A percentile compares a stretch with the other conserved stretches of the same genome.
Conservation (phyloP, 768 basidiomycete species). For the Kwoniella sp. region DNA sequence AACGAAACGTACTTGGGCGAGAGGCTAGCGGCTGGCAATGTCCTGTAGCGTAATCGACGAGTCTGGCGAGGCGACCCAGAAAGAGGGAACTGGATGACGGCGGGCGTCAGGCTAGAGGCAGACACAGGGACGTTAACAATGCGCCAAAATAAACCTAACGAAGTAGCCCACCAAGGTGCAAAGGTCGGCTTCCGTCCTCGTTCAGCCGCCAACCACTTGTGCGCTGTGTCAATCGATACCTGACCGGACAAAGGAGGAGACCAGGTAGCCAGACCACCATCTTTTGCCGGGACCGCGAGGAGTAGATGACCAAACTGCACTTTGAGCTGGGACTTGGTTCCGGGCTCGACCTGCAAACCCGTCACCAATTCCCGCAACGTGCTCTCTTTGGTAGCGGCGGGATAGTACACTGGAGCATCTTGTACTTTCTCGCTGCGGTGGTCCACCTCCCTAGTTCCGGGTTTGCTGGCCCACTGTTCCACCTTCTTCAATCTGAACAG, state of each 20-base stretch:
- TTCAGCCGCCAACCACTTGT: constrained; percentile 1
- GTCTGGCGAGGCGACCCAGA: neutral
- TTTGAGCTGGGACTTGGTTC: neutral
- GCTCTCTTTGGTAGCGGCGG: neutral
- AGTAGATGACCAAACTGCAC: constrained; percentile 7
- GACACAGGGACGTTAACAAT: neutral
- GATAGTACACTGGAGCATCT: neutral
- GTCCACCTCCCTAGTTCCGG: constrained; percentile 12
- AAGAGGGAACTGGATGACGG: constrained; percentile 12
- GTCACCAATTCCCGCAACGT: neutral
- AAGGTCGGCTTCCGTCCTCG: constrained; percentile 4
- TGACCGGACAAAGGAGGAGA: constrained; percentile 13
- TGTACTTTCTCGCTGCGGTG: constrained; percentile 7
- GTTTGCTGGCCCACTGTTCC: constrained; percentile 10
- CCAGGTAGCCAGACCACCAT: constrained; percentile 6
- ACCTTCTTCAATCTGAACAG: constrained; percentile 12
- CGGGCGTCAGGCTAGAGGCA: constrained; percentile 10
- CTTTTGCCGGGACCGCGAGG: neutral
- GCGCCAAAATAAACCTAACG: neutral
- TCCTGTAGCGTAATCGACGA: constrained; percentile 5
- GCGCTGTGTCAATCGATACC: constrained; percentile 5
- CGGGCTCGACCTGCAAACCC: neutral
- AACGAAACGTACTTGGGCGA: neutral
- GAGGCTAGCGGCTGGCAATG: neutral
- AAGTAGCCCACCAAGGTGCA: constrained; percentile 7